These are phyloP conservation scores for Candida xyloterini DNA, from an alignment of 805 yeast genomes.

Conservation along the genomic window DNA sequence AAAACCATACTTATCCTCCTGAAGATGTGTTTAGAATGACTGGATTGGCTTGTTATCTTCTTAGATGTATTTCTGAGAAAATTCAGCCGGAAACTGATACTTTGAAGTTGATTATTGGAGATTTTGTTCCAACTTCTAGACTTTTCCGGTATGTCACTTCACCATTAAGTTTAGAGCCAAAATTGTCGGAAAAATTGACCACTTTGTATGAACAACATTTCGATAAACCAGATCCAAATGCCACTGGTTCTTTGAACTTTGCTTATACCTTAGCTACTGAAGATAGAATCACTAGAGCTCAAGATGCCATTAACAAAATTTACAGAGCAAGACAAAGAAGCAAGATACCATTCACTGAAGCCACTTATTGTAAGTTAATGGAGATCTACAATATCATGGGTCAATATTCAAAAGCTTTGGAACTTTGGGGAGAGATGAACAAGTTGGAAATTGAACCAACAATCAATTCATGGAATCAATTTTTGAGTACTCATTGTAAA, in stretches of 20 bases:
- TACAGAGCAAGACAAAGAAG: conserved; percentile 26
- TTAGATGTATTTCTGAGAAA: background rate
- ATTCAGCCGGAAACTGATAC: background rate
- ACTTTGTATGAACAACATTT: background rate
- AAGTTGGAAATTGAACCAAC: conserved; percentile 28
- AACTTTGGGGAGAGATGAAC: conserved; percentile 50
- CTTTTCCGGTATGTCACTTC: background rate
- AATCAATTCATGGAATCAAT: conserved; percentile 55
- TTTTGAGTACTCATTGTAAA: conserved; percentile 38
- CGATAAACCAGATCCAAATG: conserved; percentile 23
- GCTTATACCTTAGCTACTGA: background rate
- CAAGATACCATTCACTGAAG: conserved; percentile 37
- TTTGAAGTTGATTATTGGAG: background rate
- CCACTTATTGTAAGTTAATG: conserved; percentile 45
- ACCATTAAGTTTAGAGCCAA: background rate
- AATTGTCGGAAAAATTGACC: background rate
- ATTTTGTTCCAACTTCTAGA: background rate
- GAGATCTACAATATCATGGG: conserved; percentile 39
- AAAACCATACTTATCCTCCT: background rate
- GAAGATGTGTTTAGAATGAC: background rate
- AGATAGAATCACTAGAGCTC: background rate
- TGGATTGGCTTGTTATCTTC: conserved; percentile 4
- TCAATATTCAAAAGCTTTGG: conserved; percentile 36
- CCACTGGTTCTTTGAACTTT: background rate
- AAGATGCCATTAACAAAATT: conserved; percentile 14